Base-by-base conservation (phyloP, 1,139 yeast species). In the Candida buenavistaensis region DNA sequence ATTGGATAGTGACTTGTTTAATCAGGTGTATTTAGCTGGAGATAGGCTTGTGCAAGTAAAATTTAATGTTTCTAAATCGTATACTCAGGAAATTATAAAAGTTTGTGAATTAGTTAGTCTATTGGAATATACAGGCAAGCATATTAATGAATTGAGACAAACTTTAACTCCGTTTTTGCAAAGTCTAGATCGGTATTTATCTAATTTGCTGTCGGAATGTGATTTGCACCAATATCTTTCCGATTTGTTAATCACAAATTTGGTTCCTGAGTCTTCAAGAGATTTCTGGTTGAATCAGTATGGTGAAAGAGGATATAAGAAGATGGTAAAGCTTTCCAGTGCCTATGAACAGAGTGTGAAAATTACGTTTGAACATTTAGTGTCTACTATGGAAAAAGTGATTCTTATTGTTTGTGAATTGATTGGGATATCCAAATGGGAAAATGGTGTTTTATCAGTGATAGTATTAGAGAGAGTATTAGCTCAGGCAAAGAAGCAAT, bases 301-400 rank as follows among this genome's bases (percentile, higher is more conserved):
- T 26, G 89, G 87, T 1, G 92, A 85, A 42, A 63, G 86, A 41
- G 89, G 88, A 9, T 56, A 78, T 28, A 80, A 77, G 44, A 68
- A 76, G 46, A 75, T 90, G 75, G 58, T 61, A 8, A 74, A 72
- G 37, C 41, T 72, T 14, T 82, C 84, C 0, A 63, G 66, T 28
- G 50, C 66, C 0, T 80, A 75, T 50, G 86, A 80, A 24, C 52
- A 54, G 27, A 54, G 70, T 1, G 57, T 80, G 35, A 69, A 72
- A 40, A 50, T 61, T 1, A 44, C 77, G 2, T 76, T 75, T 44
- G 69, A 74, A 31, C 71, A 72, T 37, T 43, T 82, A 13, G 63
- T 83, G 1, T 79, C 85, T 1, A 72, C 63, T 5, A 39, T 75
- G 30, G 94, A 86, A 43, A 68, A 84, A 36, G 45, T 81, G 14